Conservation (phyloP, 1,284 basidiomycete genomes). For the Austroboletus rostrupii region DNA sequence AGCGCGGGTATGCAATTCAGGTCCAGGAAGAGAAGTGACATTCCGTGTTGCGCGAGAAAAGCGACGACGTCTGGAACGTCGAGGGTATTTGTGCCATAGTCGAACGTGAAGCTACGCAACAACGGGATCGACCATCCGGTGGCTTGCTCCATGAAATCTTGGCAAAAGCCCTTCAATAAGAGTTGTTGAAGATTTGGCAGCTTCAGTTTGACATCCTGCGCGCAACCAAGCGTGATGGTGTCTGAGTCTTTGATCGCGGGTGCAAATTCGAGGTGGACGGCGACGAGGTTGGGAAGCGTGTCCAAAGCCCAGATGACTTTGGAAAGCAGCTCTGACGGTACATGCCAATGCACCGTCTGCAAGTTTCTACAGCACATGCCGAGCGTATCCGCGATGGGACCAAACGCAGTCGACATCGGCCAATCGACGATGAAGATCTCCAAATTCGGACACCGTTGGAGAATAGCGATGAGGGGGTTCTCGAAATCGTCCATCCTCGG, state of each 20-base stretch:
- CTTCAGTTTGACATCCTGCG: slow-evolving; percentile 51
- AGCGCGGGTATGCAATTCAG: slow-evolving; percentile 53
- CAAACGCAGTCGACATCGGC: slow-evolving; percentile 53
- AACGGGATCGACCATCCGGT: slow-evolving; percentile 60
- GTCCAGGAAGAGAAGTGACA: slow-evolving; percentile 56
- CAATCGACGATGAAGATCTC: slow-evolving; percentile 65
- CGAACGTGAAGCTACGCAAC: slow-evolving; percentile 51
- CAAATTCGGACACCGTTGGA: slow-evolving; percentile 62
- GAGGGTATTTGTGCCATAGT: slow-evolving; percentile 41
- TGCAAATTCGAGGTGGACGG: slow-evolving; percentile 52
- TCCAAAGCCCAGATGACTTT: slow-evolving; percentile 68
- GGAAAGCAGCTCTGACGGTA: slow-evolving; percentile 49
- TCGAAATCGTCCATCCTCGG: slow-evolving; percentile 30
- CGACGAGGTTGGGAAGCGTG: slow-evolving; percentile 50
- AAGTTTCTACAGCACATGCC: slow-evolving; percentile 46
- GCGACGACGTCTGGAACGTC: slow-evolving; percentile 56
- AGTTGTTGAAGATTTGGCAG: slow-evolving; percentile 58
- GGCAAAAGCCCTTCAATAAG: slow-evolving; percentile 52
- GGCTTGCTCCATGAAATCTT: slow-evolving; percentile 65
- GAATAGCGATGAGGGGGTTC: slow-evolving; percentile 43
- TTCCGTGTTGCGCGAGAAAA: slow-evolving; percentile 58
- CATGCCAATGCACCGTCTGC: slow-evolving; percentile 55
- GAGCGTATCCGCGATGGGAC: slow-evolving; percentile 58
- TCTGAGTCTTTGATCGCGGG: slow-evolving; percentile 23
- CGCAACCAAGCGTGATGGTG: slow-evolving; percentile 49